Evolutionary conservation across 1,284 basidiomycete species (phyloP).

Genomic region (Flammula alnicola): DNA sequence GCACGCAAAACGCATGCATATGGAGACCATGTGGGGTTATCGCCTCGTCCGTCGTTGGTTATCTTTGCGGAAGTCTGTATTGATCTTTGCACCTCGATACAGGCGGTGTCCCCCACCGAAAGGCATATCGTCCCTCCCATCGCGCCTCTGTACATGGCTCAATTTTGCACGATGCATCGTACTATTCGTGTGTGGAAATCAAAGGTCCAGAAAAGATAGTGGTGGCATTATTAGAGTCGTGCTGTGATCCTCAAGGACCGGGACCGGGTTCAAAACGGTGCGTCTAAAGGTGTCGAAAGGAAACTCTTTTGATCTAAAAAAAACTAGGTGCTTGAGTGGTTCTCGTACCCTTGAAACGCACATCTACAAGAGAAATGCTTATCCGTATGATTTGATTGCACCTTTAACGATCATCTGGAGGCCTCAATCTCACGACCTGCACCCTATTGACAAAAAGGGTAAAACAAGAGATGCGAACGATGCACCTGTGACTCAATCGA

Average conservation of each 20-base stretch:
- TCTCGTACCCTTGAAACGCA: constrained; percentile 62
- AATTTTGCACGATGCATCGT: constrained; percentile 89
- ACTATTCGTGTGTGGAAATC: constrained; percentile 77
- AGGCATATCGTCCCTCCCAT: constrained; percentile 87
- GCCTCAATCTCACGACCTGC: constrained; percentile 39
- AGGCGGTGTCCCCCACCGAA: constrained; percentile 83
- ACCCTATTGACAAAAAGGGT: constrained; percentile 21
- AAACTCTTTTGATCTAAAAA: not conserved
- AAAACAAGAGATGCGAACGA: constrained; percentile 21
- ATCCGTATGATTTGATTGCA: constrained; percentile 73
- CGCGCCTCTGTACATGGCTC: constrained; percentile 83
- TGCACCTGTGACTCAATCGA: constrained; percentile 1
- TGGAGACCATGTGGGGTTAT: constrained; percentile 91
- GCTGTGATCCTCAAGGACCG: constrained; percentile 66
- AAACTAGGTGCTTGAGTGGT: constrained; percentile 57
- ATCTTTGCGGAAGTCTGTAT: not conserved
- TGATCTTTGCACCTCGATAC: not conserved
- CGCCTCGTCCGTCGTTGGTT: constrained; percentile 59
- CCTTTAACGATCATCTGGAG: constrained; percentile 81
- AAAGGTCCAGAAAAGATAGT: constrained; percentile 64
- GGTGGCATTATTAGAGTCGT: constrained; percentile 53
- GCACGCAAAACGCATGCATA: constrained; percentile 94
- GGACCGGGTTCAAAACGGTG: constrained; percentile 64
- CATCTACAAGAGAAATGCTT: constrained; percentile 65
- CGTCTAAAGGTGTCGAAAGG: not conserved